Conservation (phyloP, 768 basidiomycete species). For the Naganishia randhawae region DNA sequence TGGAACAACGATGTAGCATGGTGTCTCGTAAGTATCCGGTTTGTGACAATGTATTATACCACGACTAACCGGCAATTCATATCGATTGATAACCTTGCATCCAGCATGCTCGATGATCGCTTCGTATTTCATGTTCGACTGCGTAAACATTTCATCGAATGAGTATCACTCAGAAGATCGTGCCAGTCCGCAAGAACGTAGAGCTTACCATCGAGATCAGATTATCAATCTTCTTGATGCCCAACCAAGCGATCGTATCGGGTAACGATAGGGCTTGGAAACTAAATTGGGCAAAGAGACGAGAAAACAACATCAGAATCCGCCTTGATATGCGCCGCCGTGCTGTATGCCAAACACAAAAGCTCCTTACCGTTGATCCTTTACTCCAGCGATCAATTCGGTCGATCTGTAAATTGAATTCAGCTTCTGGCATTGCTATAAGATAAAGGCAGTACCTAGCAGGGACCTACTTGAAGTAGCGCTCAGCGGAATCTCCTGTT, state of each 20-base stretch:
- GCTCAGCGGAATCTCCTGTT: conserved; percentile 83
- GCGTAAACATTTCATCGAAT: conserved; percentile 34
- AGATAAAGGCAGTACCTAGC: background rate
- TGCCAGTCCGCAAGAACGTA: background rate
- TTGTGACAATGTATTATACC: background rate
- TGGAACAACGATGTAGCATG: conserved; percentile 38
- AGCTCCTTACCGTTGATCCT: conserved; percentile 38
- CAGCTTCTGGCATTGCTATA: background rate
- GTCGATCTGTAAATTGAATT: conserved; percentile 56
- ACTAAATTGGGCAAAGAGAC: conserved; percentile 58
- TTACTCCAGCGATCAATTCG: conserved; percentile 84
- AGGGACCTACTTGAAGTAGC: conserved; percentile 69
- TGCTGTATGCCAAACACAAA: conserved; percentile 17
- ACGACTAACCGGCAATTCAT: conserved; percentile 68
- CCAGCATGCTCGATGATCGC: conserved; percentile 79
- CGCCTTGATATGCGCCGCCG: conserved; percentile 10
- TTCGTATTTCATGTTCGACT: conserved; percentile 73
- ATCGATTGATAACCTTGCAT: conserved; percentile 72
- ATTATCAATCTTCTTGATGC: conserved; percentile 80
- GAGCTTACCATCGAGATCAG: conserved; percentile 59
- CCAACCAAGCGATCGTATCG: conserved; percentile 91
- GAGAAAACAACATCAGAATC: background rate
- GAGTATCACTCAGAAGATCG: conserved; percentile 78
- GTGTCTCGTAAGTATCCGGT: too few species aligned
- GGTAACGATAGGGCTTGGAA: conserved; percentile 86